phyloP scores from a whole-genome alignment of 768 basidiomycete genomes.

The Plicaturopsis crispa region DNA sequence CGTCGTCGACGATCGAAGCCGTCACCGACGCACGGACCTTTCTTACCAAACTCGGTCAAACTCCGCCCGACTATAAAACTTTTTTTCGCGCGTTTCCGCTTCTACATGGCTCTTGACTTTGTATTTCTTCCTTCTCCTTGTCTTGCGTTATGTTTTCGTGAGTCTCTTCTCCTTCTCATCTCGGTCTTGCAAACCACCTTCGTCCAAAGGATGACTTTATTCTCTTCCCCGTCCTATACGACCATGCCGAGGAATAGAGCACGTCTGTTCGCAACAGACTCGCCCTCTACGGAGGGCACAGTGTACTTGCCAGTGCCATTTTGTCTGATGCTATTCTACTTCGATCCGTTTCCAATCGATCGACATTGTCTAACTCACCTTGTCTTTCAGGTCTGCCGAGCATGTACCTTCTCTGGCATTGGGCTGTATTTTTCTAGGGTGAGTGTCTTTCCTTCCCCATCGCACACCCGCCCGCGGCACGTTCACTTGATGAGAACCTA shows the following conservation, averaged over 20 bases:
- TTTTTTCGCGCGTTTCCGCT: not conserved
- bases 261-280: conserved; percentile 72
- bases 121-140: not conserved
- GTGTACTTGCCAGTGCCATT: conserved; percentile 89
- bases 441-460: conserved; percentile 12
- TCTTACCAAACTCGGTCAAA: conserved; percentile 19
- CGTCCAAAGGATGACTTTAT: conserved; percentile 55
- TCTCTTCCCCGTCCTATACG: conserved; percentile 92
- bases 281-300: conserved; percentile 51
- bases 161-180: conserved; percentile 4
- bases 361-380: not conserved
- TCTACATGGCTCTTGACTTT: not conserved
- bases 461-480: conserved; percentile 11
- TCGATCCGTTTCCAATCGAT: not conserved
- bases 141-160: conserved; percentile 10
- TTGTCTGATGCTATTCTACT: conserved; percentile 49
- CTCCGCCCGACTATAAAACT: conserved; percentile 19
- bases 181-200: too few species aligned
- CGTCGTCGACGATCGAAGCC: not conserved
- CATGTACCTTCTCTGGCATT: conserved; percentile 12
- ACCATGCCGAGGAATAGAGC: conserved; percentile 82
- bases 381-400: too few species aligned
- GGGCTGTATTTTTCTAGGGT: conserved; percentile 12
- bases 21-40: conserved; percentile 22
- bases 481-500: conserved; percentile 44